Evolutionary conservation across 2,329 filamentous ascomycete species (phyloP), one percentile per base, ranked within the genome.

Genomic region (Colletotrichum kahawae): DNA sequence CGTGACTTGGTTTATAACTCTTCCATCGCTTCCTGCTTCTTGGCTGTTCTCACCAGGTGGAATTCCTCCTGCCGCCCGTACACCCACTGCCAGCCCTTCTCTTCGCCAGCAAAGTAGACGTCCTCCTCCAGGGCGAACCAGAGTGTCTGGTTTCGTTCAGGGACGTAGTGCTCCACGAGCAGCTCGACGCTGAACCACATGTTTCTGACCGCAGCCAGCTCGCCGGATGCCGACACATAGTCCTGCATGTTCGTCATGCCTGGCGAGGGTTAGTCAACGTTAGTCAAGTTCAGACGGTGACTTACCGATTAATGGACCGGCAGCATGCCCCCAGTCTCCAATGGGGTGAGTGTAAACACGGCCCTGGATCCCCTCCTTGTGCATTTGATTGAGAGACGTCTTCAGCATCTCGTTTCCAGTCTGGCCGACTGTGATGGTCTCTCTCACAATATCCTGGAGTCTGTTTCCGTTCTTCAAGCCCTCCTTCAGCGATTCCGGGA

Each of bases 171-270:
- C 78, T 87, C 84, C 4, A 86, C 88, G 67, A 82, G 83, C n/a
- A 89, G 83, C 80, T 89, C 87, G 67, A 89, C 83, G 79, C 87
- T 89, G 78, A 88, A 89, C 78, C 88, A 89, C 10, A 84, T 88
- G 56, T 86, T 80, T 64, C 84, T 80, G 51, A 89, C 77, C 14
- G 89, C 77, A 0, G 85, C 86, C 59, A 89, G 76, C 43, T 89
- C 87, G 12, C 88, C 88, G 1, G 88, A 79, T 7, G 86, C 81
- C 1, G 86, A 85, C 7, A 89, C 88, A n/a, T 80, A 79, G 5
- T 86, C 83, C 77, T 89, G 88, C 21, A 89, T 81, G 75, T 89
- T 89, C 2, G 86, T 87, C 87, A 89, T 88, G 51, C 87, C 87
- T 88, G 56, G 13, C 4, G 13, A 6, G 18, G 7, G 48, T 76